Evolutionary conservation across 495 filamentous ascomycete genomes (phyloP), one percentile per base, ranked within the genome.

Genomic region (Lasiosphaeris hirsuta): DNA sequence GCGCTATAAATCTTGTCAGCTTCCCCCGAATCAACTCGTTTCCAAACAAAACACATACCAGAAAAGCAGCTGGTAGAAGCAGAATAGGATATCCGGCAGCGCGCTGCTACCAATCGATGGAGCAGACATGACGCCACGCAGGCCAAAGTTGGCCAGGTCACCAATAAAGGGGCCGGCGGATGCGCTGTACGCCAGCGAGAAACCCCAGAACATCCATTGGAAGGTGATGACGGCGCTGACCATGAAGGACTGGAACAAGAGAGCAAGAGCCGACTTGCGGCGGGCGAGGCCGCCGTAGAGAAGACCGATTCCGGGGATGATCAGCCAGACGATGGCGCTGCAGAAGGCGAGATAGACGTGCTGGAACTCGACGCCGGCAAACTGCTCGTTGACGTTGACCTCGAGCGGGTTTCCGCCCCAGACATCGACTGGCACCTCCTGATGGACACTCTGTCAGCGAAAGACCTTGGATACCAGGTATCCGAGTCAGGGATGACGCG

Each of bases 161-260:
- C 93, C 93, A 64, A 96, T 92, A 75, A 84, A 96, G 43, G 77
- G 86, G 51, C 89, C 90, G 43, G 88, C 91, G 10, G 84, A 78
- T 63, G 88, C 85, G n/a, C 89, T 91, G 76, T 96, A 94, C 39
- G 92, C 82, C 49, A 97, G 76, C 2, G 90, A 94, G 72, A 95
- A 97, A 48, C 93, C 93, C 92, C 92, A 97, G 79, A 97, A 93
- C 79, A 96, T 96, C 90, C 91, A 97, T 69, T 97, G 92, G 75
- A 96, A 38, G 41, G 53, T 47, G 41, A 55, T 37, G 10, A 42
- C 94, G 18, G 85, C 86, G 15, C 82, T 50, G 88, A 90, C 14
- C 53, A 55, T 37, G 35, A 55, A 46, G 53, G 41, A 46, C 53
- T 95, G 85, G 89, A 92, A 94, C 74, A 97, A 87, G 57, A 97